Base-by-base conservation (phyloP, 169 alveolate genomes). In the Besnoitia besnoiti region DNA sequence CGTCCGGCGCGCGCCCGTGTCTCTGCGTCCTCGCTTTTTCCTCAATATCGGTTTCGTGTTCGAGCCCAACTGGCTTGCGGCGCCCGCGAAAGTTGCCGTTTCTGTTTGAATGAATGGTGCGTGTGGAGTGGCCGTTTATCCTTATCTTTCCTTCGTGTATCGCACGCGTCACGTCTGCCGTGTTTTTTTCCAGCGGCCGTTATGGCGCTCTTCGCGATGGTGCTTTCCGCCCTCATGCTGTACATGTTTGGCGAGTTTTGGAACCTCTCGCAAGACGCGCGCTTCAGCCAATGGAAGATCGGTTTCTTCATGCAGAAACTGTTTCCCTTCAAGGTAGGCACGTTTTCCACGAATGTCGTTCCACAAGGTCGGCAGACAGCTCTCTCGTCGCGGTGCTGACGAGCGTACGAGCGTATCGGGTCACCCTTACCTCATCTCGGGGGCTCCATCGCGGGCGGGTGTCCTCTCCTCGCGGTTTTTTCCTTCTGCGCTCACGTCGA, bases 191-290 rank as follows among this genome's bases (percentile, higher is more conserved):
- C 94, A 87, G 95, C 95, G 85, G 95, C 96, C 12, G 91, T 95
- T 39, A 93, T 95, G 93, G 96, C 91, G 59, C 79, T 95, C 30
- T 95, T 95, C 49, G 94, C 95, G 33, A 95, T 95, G 95, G 67
- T 92, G n/a, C 88, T 95, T 0, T 95, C 96, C 27, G 96, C 96
- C 0, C 90, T 94, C 27, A 93, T 94, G 85, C 93, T 95, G 33
- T 95, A 93, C 77, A 82, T 95, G 92, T 94, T 95, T 87, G 96
- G 96, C 21, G 96, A 95, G 61, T 91, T 94, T 77, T 95, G 96
- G 96, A 93, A 94, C 49, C 51, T 93, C 42, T 91, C 95, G 24
- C 96, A 93, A 79, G 93, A 94, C 73, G 95, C 95, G 50, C 93
- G 94, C 30, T 91, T 93, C 77, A 93, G 95, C 82, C 85, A 85